phyloP scores from a whole-genome alignment of 2,329 filamentous ascomycete genomes.

The Diplodia scrobiculata region DNA sequence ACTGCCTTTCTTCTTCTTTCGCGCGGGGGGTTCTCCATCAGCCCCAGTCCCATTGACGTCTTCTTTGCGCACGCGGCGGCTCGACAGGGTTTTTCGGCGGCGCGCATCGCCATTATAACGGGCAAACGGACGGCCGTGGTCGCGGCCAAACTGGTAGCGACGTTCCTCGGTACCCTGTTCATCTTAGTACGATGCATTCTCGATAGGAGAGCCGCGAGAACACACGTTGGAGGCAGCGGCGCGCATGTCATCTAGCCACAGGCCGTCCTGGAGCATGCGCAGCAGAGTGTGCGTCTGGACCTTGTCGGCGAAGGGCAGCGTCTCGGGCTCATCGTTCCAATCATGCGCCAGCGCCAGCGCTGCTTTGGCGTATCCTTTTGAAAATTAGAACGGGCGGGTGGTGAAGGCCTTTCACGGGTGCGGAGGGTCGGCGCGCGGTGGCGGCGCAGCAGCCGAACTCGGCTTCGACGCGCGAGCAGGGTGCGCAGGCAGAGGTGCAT shows the following conservation, averaged over 20 bases:
- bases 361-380: slow-evolving; percentile 60
- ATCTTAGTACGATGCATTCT: neutral
- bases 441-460: slow-evolving; percentile 4
- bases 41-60: slow-evolving; percentile 35
- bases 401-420: neutral
- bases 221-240: slow-evolving; percentile 32
- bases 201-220: slow-evolving; percentile 2
- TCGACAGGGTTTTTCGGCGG: slow-evolving; percentile 25
- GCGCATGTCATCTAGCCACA: slow-evolving; percentile 53
- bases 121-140: slow-evolving; percentile 46
- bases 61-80: slow-evolving; percentile 24
- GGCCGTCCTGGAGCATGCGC: slow-evolving; percentile 64
- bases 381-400: slow-evolving; percentile 11
- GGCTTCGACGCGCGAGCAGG: neutral
- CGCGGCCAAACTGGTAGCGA: slow-evolving; percentile 44
- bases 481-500: slow-evolving; percentile 2
- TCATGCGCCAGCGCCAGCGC: slow-evolving; percentile 62
- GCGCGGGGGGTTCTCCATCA: slow-evolving; percentile 42
- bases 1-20: slow-evolving; percentile 39
- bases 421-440: slow-evolving; percentile 19
- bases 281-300: slow-evolving; percentile 63
- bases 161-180: slow-evolving; percentile 31
- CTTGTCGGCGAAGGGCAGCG: slow-evolving; percentile 61
- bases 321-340: slow-evolving; percentile 64
- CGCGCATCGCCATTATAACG: slow-evolving; percentile 42